Percentiles rank a stretch among this genome's conserved stretches.
Conservation (phyloP, 2,329 filamentous ascomycete species). For the Fusarium pininemorale region DNA sequence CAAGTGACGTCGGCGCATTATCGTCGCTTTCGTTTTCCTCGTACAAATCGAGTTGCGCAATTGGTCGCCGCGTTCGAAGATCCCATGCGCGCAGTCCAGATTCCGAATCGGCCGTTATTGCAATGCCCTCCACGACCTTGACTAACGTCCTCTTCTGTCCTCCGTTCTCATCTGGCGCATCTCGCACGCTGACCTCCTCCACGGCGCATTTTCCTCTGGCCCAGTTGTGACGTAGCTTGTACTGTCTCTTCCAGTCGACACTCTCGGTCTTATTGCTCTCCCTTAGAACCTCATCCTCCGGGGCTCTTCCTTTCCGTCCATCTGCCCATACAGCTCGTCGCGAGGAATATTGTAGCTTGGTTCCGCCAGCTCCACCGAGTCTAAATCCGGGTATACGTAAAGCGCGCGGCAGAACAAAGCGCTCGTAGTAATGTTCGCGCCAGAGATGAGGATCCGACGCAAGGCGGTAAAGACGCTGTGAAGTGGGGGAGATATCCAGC, state of each 20-base stretch:
- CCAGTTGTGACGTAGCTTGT: constrained; percentile 92
- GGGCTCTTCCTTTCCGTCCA: constrained; percentile 53
- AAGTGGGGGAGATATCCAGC: constrained; percentile 71
- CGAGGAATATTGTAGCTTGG: constrained; percentile 57
- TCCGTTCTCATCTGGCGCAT: constrained; percentile 45
- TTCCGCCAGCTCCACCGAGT: constrained; percentile 42
- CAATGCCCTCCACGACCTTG: constrained; percentile 78
- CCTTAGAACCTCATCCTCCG: constrained; percentile 47
- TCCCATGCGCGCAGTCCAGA: constrained; percentile 83
- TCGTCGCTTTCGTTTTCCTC: constrained; percentile 29
- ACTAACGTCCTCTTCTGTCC: constrained; percentile 72
- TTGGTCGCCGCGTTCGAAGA: constrained; percentile 67
- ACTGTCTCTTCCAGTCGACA: constrained; percentile 88
- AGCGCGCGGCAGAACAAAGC: constrained; percentile 85
- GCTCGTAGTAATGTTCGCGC: constrained; percentile 87
- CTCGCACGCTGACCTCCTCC: constrained; percentile 73
- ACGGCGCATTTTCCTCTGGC: constrained; percentile 81
- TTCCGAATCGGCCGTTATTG: constrained; percentile 77
- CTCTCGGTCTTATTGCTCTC: constrained; percentile 38
- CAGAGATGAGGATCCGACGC: constrained; percentile 87
- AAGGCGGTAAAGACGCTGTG: constrained; percentile 76
- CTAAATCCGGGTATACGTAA: constrained; percentile 76
- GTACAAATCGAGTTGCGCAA: constrained; percentile 60
- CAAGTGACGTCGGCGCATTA: constrained; percentile 68
- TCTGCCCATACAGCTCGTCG: constrained; percentile 57